These are phyloP conservation scores for Fusarium sp. DNA, from an alignment of 2,329 filamentous ascomycete species.

Conservation along the genomic window DNA sequence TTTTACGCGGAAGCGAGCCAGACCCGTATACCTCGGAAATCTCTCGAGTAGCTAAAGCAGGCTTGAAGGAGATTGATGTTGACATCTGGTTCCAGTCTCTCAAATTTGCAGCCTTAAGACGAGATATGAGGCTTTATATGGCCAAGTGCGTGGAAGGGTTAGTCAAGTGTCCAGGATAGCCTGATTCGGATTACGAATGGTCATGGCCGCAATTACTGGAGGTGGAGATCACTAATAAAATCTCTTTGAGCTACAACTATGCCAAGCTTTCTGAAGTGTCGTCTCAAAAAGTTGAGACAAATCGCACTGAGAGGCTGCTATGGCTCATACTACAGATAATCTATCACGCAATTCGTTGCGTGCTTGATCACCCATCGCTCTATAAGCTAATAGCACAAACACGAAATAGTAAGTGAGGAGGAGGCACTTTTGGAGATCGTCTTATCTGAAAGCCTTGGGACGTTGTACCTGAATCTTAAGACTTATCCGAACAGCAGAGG, in stretches of 20 bases:
- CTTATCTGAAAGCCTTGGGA: conserved; percentile 19
- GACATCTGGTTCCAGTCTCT: conserved; percentile 19
- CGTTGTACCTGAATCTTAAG: conserved; percentile 38
- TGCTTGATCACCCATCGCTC: neutral
- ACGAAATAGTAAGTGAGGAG: conserved; percentile 10
- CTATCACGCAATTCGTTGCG: conserved; percentile 28
- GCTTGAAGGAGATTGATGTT: neutral
- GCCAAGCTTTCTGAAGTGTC: neutral
- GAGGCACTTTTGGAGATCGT: conserved; percentile 27
- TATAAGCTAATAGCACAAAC: conserved; percentile 24
- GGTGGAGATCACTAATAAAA: neutral
- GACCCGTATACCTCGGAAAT: too few species aligned
- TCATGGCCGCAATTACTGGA: neutral
- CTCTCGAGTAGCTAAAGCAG: neutral
- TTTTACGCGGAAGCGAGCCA: too few species aligned
- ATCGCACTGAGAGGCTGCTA: conserved; percentile 17
- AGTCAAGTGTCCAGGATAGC: conserved; percentile 14
- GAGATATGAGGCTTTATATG: conserved; percentile 18
- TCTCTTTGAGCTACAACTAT: conserved; percentile 18
- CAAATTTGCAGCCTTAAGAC: conserved; percentile 22
- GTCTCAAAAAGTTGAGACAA: neutral
- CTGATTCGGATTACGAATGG: conserved; percentile 23
- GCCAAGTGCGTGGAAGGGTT: conserved; percentile 25
- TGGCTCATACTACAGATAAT: conserved; percentile 28
- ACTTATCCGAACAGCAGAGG: conserved; percentile 13